These are phyloP conservation scores for Zygotorulaspora florentina DNA, from an alignment of 805 yeast genomes.

Conservation along the genomic window DNA sequence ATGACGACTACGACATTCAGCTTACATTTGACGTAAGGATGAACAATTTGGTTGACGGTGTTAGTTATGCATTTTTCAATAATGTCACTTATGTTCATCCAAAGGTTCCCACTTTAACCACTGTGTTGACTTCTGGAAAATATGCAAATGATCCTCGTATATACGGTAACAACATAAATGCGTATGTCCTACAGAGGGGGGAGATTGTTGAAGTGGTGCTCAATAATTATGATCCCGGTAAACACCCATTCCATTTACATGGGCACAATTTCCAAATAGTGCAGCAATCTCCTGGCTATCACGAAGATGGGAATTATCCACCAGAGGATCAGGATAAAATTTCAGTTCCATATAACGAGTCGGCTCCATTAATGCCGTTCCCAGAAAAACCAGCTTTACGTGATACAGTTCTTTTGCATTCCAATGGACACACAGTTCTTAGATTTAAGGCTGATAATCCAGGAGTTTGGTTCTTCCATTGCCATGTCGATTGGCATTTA, in stretches of 20 bases:
- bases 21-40: conserved; percentile 56
- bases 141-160: conserved; percentile 53
- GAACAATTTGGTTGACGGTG: conserved; percentile 70
- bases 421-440: conserved; percentile 62
- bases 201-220: conserved; percentile 72
- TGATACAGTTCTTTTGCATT: conserved; percentile 66
- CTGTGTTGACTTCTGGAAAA: conserved; percentile 59
- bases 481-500: conserved; percentile 84
- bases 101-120: conserved; percentile 63
- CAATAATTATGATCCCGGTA: conserved; percentile 75
- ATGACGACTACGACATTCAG: conserved; percentile 57
- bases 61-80: conserved; percentile 74
- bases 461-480: conserved; percentile 93
- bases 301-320: conserved; percentile 40
- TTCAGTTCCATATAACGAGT: conserved; percentile 53
- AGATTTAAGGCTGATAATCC: conserved; percentile 83
- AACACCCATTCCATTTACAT: conserved; percentile 76
- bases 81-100: conserved; percentile 61
- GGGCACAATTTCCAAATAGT: conserved; percentile 68
- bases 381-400: conserved; percentile 62
- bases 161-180: conserved; percentile 68
- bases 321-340: conserved; percentile 25
- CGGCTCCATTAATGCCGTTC: conserved; percentile 38
- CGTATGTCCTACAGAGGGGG: conserved; percentile 53
- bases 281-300: conserved; percentile 47